Base-by-base conservation (phyloP, 179 eudicot genomes). In the Carnegiea gigantea region DNA sequence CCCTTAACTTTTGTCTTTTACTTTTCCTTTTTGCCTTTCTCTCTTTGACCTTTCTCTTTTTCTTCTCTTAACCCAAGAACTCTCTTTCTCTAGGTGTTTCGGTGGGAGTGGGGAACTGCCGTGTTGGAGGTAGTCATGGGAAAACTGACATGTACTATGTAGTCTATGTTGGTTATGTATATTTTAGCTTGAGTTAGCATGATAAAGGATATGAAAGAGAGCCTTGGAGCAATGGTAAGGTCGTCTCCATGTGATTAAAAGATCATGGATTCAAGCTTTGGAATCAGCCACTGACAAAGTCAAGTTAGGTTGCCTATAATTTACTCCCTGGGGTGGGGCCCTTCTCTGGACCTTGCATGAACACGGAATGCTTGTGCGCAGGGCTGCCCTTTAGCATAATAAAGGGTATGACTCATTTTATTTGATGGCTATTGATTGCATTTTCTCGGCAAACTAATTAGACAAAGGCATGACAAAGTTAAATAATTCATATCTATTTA, bases 1-100 rank as follows among this genome's bases (percentile, higher is more conserved):
- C 30, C 57, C 75, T 80, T 73, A 33, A 11, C 82, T 80, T 80
- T 80, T 57, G 30, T 28, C 78, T 62, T 80, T 80, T 72, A n/a
- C 82, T 79, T 80, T 80, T 80, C 36, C 83, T 80, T 80, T 80
- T 59, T 36, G 26, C 83, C 60, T 80, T 80, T 79, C 54, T 38
- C 15, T 73, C 83, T 80, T 80, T 80, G 74, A 21, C 73, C 76
- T 80, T 73, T 80, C 54, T 80, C 28, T 74, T 59, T 10, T 43
- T 51, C 38, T 46, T 24, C 67, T 75, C 54, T 46, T 40, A 48
- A 26, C 28, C 30, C 24, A 33, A 38, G 43, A 26, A 59, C n/a
- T 28, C 40, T 23, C 26, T 44, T 46, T 62, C 64, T 5, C 60
- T 23, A 7, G 36, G 5, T 33, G 44, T 70, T 13, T 24, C 30